phyloP scores from a whole-genome alignment of 2,329 filamentous ascomycete species.

The Stemphylium beticola region DNA sequence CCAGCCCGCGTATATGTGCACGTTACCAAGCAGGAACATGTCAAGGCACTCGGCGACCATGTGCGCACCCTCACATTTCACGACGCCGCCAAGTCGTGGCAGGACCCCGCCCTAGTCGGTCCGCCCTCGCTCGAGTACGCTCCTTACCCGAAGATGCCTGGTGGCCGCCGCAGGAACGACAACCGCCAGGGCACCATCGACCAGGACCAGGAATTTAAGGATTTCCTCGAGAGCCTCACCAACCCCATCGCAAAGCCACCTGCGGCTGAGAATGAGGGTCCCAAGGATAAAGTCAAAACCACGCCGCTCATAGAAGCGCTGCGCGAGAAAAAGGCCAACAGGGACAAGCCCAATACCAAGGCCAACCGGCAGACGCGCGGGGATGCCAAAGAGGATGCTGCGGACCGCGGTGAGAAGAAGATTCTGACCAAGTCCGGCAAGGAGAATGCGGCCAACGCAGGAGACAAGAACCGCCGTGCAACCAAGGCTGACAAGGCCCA shows the following conservation, averaged over 20 bases:
- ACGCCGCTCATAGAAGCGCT: constrained; percentile 91
- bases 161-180: constrained; percentile 76
- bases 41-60: constrained; percentile 70
- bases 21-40: constrained; percentile 72
- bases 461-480: constrained; percentile 49
- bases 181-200: constrained; percentile 93
- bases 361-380: constrained; percentile 63
- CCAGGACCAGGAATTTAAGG: constrained; percentile 93
- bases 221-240: constrained; percentile 85
- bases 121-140: constrained; percentile 83
- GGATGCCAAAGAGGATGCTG: constrained; percentile 68
- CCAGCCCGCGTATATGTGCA: constrained; percentile 85
- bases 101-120: constrained; percentile 74
- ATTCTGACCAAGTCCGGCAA: constrained; percentile 42
- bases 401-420: constrained; percentile 56
- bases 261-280: constrained; percentile 59
- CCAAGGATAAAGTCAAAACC: constrained; percentile 71
- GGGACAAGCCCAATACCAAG: constrained; percentile 61
- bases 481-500: constrained; percentile 66
- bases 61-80: constrained; percentile 75
- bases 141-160: constrained; percentile 81
- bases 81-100: constrained; percentile 79
- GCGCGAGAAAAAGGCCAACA: constrained; percentile 88
- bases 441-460: constrained; percentile 33
- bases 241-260: constrained; percentile 68